These are phyloP conservation scores for Hysterangium stoloniferum DNA, from an alignment of 768 basidiomycete species.

Conservation along the genomic window DNA sequence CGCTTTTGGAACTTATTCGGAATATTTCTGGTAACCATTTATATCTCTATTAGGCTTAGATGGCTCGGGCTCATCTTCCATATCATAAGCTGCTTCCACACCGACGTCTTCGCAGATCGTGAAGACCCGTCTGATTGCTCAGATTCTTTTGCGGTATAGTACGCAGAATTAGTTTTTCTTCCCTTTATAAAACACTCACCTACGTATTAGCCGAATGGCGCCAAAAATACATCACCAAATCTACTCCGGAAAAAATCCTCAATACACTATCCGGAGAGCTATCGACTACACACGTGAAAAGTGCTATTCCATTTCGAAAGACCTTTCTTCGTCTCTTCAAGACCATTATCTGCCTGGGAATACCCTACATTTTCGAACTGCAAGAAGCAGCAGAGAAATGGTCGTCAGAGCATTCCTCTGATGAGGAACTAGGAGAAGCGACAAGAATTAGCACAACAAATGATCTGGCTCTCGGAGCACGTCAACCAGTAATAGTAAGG, in stretches of 20 bases:
- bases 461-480: constrained; percentile 53
- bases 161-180: constrained; percentile 18
- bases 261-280: background rate
- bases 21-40: constrained; percentile 28
- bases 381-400: background rate
- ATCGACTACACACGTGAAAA: background rate
- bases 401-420: constrained; percentile 20
- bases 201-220: constrained; percentile 53
- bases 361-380: constrained; percentile 68
- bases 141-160: constrained; percentile 64
- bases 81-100: constrained; percentile 20
- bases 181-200: constrained; percentile 1
- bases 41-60: background rate
- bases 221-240: constrained; percentile 43
- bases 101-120: constrained; percentile 39
- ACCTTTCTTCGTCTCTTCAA: constrained; percentile 49
- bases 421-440: constrained; percentile 43
- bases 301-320: constrained; percentile 33
- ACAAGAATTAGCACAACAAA: constrained; percentile 34
- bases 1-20: constrained; percentile 54
- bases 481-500: constrained; percentile 19
- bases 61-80: background rate
- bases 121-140: constrained; percentile 58
- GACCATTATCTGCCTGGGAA: constrained; percentile 63
- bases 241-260: background rate